These are phyloP conservation scores for Cryptosporidium baileyi DNA, from an alignment of 169 alveolate genomes.

Conservation along the genomic window DNA sequence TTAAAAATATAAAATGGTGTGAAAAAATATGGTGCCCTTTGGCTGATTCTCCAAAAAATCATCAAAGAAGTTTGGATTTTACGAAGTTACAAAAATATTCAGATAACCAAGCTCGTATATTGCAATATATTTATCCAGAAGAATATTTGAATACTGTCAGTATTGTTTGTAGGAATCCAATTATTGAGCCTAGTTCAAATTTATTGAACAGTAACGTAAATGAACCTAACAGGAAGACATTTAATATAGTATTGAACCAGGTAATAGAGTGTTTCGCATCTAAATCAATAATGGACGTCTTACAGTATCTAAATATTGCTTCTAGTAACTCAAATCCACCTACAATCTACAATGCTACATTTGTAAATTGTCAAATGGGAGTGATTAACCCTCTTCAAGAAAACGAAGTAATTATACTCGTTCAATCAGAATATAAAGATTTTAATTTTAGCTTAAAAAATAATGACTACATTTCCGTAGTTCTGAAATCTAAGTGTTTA, in stretches of 20 bases:
- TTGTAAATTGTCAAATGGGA: constrained; percentile 13
- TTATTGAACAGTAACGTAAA: background rate
- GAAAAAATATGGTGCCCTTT: constrained; percentile 56
- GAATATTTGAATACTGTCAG: background rate
- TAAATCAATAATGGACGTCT: constrained; percentile 10
- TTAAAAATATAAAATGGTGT: constrained; percentile 32
- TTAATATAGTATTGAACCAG: background rate
- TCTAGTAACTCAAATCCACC: constrained; percentile 44
- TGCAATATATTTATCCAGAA: constrained; percentile 41
- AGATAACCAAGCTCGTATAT: constrained; percentile 16
- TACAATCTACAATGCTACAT: constrained; percentile 21
- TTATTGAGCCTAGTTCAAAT: background rate
- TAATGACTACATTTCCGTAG: constrained; percentile 2
- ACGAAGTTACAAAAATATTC: constrained; percentile 29
- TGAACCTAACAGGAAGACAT: background rate
- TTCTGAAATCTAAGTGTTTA: constrained; percentile 20
- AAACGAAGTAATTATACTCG: background rate
- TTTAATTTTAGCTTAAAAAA: background rate
- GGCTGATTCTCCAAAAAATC: background rate
- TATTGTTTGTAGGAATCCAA: constrained; percentile 10
- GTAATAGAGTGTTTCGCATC: constrained; percentile 27
- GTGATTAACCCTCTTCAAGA: background rate
- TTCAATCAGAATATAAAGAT: constrained; percentile 41
- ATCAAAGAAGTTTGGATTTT: constrained; percentile 6
- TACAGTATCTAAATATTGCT: constrained; percentile 17